A percentile compares a stretch with the other conserved stretches of the same genome.
Evolutionary conservation across 2,329 filamentous ascomycete genomes (phyloP).

Genomic region (Cladosporium oxysporum): DNA sequence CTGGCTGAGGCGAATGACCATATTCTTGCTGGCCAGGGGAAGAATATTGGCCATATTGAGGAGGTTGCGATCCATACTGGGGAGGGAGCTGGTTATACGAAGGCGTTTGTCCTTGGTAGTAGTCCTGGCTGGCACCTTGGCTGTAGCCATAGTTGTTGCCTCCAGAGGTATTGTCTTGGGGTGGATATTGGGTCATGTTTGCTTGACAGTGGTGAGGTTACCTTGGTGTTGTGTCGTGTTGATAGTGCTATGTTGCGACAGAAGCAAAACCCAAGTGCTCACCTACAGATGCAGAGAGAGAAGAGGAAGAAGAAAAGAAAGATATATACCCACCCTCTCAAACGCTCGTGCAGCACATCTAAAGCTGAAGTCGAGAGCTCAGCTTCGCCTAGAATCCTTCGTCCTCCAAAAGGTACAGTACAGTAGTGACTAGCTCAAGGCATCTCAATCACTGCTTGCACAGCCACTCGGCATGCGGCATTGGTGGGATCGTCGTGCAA

Average conservation of each 20-base stretch:
- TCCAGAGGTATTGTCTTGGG: conserved; percentile 15
- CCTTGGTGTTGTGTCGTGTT: not conserved
- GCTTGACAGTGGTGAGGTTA: not conserved
- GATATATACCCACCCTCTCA: not conserved
- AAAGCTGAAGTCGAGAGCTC: conserved; percentile 2
- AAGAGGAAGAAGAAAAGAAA: not conserved
- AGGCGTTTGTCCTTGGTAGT: conserved; percentile 11
- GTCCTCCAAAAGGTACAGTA: no score
- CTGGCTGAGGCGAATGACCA: conserved; percentile 16
- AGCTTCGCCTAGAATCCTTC: not conserved
- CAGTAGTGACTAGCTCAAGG: not conserved
- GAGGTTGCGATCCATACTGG: conserved; percentile 13
- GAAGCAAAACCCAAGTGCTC: not conserved
- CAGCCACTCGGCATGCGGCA: conserved; percentile 5
- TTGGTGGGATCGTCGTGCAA: not conserved
- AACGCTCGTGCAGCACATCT: conserved; percentile 1
- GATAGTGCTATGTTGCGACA: not conserved
- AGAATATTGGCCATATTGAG: conserved; percentile 23
- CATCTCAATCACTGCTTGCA: not conserved
- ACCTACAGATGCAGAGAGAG: not conserved
- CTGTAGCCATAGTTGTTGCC: conserved; percentile 22
- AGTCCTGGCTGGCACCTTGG: conserved; percentile 18
- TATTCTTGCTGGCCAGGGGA: conserved; percentile 21
- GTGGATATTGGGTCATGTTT: conserved; percentile 25
- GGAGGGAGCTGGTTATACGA: conserved; percentile 4